A percentile compares a stretch with the other conserved stretches of the same genome.
Conservation (phyloP, 2,329 filamentous ascomycete genomes). For the Pyricularia sp. region DNA sequence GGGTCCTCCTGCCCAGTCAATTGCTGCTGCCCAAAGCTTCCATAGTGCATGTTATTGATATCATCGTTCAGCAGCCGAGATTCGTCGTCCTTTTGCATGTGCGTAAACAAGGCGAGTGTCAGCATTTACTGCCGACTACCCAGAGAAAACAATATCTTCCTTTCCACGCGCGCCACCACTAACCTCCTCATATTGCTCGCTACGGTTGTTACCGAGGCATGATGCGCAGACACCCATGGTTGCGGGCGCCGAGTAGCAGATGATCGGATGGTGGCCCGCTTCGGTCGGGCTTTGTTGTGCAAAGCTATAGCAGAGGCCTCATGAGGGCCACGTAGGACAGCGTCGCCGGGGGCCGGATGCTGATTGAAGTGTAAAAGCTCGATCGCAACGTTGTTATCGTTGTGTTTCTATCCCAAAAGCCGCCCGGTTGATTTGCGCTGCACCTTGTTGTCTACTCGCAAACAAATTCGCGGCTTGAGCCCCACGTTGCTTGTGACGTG, state of each 20-base stretch:
- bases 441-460: neutral
- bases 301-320: neutral
- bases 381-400: neutral
- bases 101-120: slow-evolving; percentile 8
- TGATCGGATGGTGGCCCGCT: neutral
- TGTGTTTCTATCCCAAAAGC: neutral
- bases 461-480: neutral
- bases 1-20: slow-evolving; percentile 47
- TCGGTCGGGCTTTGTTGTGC: neutral
- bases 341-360: neutral
- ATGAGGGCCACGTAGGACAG: neutral
- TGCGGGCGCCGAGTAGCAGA: neutral
- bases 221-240: slow-evolving; percentile 53
- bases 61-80: slow-evolving; percentile 53
- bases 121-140: neutral
- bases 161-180: slow-evolving; percentile 8
- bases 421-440: neutral
- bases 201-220: slow-evolving; percentile 43
- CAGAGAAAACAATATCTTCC: neutral
- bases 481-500: neutral
- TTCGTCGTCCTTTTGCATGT: slow-evolving; percentile 39
- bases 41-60: slow-evolving; percentile 48
- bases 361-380: neutral
- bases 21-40: slow-evolving; percentile 50
- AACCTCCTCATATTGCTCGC: slow-evolving; percentile 47